These are phyloP conservation scores for Trichaptum fuscoviolaceum DNA, from an alignment of 768 basidiomycete species.

Conservation along the genomic window DNA sequence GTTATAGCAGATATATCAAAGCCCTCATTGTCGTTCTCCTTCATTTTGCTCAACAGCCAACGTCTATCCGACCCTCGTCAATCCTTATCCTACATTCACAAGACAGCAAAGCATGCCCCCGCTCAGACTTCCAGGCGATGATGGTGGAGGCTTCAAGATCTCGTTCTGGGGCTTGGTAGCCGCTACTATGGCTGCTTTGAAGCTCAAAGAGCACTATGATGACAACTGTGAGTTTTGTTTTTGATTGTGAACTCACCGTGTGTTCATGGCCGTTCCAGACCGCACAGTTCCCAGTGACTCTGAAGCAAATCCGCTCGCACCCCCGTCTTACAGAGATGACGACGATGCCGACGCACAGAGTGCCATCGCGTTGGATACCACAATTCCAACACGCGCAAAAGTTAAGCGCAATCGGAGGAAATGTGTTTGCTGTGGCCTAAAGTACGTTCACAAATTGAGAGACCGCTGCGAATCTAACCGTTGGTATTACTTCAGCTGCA, in stretches of 20 bases:
- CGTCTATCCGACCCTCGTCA: neutral
- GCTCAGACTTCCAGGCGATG: neutral
- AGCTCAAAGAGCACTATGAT: conserved; percentile 42
- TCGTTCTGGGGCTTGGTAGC: conserved; percentile 40
- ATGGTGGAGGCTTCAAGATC: conserved; percentile 9
- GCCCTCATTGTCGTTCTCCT: neutral
- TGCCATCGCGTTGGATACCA: conserved; percentile 27
- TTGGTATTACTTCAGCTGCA: conserved; percentile 36
- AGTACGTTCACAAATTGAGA: conserved; percentile 27
- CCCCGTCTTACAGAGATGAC: conserved; percentile 32
- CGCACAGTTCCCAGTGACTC: neutral
- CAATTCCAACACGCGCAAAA: conserved; percentile 26
- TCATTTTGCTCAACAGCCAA: neutral
- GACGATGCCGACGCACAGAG: conserved; percentile 28
- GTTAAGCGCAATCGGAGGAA: conserved; percentile 31
- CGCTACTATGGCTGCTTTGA: conserved; percentile 39
- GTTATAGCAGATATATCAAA: neutral
- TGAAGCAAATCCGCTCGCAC: neutral
- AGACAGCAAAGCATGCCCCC: neutral
- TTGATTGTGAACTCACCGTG: neutral
- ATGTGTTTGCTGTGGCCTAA: conserved; percentile 47
- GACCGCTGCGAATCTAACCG: neutral
- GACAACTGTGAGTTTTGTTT: conserved; percentile 32
- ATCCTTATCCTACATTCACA: neutral
- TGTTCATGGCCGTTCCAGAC: neutral